Conservation (phyloP, 1,139 yeast species). For the Kluyveromyces marxianus region DNA sequence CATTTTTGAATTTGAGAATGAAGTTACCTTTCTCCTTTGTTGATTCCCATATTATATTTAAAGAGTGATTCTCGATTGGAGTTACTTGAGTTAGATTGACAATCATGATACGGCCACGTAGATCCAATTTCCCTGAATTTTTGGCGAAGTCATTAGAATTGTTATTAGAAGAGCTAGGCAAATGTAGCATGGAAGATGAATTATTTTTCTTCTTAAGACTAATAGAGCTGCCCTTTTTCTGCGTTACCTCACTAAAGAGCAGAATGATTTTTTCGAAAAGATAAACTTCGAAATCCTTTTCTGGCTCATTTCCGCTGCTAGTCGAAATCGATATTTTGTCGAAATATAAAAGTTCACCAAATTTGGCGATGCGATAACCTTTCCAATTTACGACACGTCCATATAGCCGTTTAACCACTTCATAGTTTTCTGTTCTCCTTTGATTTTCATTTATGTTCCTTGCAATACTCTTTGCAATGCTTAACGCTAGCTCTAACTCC, state of each 20-base stretch:
- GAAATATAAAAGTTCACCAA: conserved; percentile 78
- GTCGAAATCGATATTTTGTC: conserved; percentile 65
- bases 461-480: conserved; percentile 69
- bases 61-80: conserved; percentile 39
- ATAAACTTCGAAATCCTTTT: conserved; percentile 84
- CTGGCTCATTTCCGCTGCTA: conserved; percentile 47
- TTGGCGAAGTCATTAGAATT: conserved; percentile 11
- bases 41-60: conserved; percentile 74
- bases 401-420: conserved; percentile 56
- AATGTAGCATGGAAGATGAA: conserved; percentile 21
- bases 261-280: conserved; percentile 81
- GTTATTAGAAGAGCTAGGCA: conserved; percentile 7
- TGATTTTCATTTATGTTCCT: conserved; percentile 88
- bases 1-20: conserved; percentile 59
- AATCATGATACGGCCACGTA: conserved; percentile 65
- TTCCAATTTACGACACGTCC: conserved; percentile 86
- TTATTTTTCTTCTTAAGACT: conserved; percentile 27
- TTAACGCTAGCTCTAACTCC: conserved; percentile 64
- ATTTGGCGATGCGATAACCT: conserved; percentile 75
- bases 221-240: conserved; percentile 31
- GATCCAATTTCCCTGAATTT: conserved; percentile 37
- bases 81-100: conserved; percentile 54
- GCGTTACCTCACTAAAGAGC: conserved; percentile 54
- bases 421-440: conserved; percentile 82
- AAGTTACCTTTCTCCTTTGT: conserved; percentile 71